These are phyloP conservation scores for Eutrema yunnanense DNA, from an alignment of 345 rosid genomes.

Conservation along the genomic window DNA sequence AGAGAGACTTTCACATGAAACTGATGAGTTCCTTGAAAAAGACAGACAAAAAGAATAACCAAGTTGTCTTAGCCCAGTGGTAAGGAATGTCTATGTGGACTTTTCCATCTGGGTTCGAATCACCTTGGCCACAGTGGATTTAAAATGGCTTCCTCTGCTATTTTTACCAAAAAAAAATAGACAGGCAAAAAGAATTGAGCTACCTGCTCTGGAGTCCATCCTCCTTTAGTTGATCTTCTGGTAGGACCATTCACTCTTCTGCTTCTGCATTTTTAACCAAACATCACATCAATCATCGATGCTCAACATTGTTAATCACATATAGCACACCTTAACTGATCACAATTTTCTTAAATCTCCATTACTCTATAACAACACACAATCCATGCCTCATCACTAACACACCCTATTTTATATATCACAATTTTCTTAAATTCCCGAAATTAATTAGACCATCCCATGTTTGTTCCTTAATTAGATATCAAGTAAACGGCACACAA, in stretches of 20 bases:
- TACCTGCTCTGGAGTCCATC: conserved; percentile 10
- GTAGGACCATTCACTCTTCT: conserved; percentile 9
- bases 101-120: no score
- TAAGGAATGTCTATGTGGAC: no score
- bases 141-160: no score
- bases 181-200: not conserved
- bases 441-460: not conserved
- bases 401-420: no score
- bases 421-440: not conserved
- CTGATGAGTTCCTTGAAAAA: not conserved
- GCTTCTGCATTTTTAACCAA: not conserved
- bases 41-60: not conserved
- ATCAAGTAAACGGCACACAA: not conserved
- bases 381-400: no score
- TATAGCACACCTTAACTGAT: not conserved
- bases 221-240: conserved; percentile 13
- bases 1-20: not conserved
- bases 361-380: no score
- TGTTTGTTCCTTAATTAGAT: not conserved
- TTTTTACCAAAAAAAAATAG: no score
- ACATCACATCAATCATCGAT: not conserved
- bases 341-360: not conserved
- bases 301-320: not conserved
- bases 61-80: no score
- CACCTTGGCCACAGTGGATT: no score